Base-by-base conservation (phyloP, 1,139 yeast species). In the Wickerhamomyces sp. region DNA sequence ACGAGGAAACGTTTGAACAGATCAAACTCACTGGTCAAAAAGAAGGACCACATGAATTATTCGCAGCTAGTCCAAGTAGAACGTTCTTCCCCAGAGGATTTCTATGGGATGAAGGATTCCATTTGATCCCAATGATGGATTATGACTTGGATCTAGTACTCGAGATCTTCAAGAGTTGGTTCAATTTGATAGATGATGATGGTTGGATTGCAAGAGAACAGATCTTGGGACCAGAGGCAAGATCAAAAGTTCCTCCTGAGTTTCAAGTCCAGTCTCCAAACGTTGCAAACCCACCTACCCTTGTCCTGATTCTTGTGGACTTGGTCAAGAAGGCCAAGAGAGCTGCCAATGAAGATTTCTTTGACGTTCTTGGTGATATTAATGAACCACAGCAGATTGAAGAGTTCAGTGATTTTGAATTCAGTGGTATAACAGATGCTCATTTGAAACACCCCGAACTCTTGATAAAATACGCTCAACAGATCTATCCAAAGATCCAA, bases 41-140 rank as follows among this genome's bases (percentile, higher is more conserved):
- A 5, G 91, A 82, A 51, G 87, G 86, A 0, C 88, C 89, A 1
- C 58, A 64, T 45, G 86, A 81, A 45, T 60, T 93, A 25, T 85
- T 88, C 49, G 75, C 94, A 0, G 68, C 87, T 28, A 94, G 88
- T 21, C 98, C 98, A 2, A 86, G 96, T 31, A 70, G 98, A 38
- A 88, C 96, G 0, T 86, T 86, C 52, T 91, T 91, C 61, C 97
- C 98, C 8, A 71, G 98, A 44, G 99, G 99, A 0, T 91, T 91
- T 54, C 86, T 86, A 54, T 91, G 99, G 99, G 99, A 93, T 59
- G 98, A 93, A 61, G 99, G 99, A 0, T 91, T 91, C 60, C 96
- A 91, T 57, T 66, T 91, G 43, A 66, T 89, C 26, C 95, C 95
- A 4, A 65, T 91, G 24, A 59, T 86, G 45, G 80, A 82, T 34